Percentiles rank a stretch among this genome's conserved stretches.
Evolutionary conservation across 2,329 filamentous ascomycete species (phyloP).

Genomic region (Amauroascus verrucosus): DNA sequence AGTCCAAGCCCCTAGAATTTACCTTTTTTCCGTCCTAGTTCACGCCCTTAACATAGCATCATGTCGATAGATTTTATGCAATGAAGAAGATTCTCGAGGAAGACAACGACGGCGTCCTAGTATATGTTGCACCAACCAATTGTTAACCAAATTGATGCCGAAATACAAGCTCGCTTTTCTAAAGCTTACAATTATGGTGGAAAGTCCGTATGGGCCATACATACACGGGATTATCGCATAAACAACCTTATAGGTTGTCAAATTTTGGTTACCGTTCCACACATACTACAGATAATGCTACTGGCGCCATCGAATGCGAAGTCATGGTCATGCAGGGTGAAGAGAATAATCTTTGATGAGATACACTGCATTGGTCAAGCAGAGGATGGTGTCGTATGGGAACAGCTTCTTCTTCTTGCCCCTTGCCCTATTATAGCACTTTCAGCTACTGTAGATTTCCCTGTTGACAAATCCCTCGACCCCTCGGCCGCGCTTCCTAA

Average conservation of each 20-base stretch:
- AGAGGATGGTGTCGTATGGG: conserved; percentile 67
- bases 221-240: conserved; percentile 64
- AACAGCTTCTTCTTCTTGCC: conserved; percentile 62
- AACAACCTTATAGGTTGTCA: conserved; percentile 65
- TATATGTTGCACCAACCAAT: conserved; percentile 79
- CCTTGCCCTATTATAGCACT: conserved; percentile 70
- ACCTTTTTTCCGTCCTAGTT: neutral
- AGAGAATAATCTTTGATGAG: conserved; percentile 72
- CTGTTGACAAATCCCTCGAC: conserved; percentile 42
- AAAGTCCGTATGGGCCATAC: conserved; percentile 67
- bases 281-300: conserved; percentile 71
- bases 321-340: conserved; percentile 57
- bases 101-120: conserved; percentile 58
- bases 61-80: conserved; percentile 53
- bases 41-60: neutral
- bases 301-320: conserved; percentile 55
- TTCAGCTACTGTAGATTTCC: conserved; percentile 59
- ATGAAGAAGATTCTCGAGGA: conserved; percentile 65
- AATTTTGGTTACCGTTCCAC: conserved; percentile 65
- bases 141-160: conserved; percentile 73
- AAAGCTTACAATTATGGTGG: conserved; percentile 48
- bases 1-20: conserved; percentile 11
- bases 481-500: conserved; percentile 42
- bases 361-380: conserved; percentile 70
- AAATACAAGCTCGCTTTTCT: conserved; percentile 62